Percentiles rank a stretch among this genome's conserved stretches.
These are phyloP conservation scores for Fusarium veterinarium DNA, from an alignment of 2,329 filamentous ascomycete genomes.

Conservation along the genomic window DNA sequence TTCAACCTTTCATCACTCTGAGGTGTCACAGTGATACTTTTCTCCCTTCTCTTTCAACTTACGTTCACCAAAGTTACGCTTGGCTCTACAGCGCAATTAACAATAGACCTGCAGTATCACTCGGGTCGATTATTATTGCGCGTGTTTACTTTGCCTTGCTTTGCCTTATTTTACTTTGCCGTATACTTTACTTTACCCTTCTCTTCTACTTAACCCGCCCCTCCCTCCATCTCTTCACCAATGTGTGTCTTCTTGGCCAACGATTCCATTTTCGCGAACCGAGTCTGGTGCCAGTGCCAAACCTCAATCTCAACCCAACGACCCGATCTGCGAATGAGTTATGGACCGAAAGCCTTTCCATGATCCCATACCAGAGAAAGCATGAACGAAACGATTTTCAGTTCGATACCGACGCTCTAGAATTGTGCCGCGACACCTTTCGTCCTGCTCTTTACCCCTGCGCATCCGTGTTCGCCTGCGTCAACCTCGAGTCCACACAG, in stretches of 20 bases:
- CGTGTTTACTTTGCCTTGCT: constrained; percentile 11
- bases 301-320: constrained; percentile 35
- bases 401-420: constrained; percentile 39
- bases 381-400: constrained; percentile 49
- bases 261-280: constrained; percentile 52
- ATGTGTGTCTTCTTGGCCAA: constrained; percentile 52
- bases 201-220: background rate
- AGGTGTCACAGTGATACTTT: constrained; percentile 1
- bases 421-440: constrained; percentile 31
- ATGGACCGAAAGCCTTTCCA: constrained; percentile 50
- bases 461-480: constrained; percentile 5
- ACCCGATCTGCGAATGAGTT: constrained; percentile 46
- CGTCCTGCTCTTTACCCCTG: constrained; percentile 22
- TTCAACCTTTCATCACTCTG: background rate
- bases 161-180: constrained; percentile 6
- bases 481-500: constrained; percentile 16
- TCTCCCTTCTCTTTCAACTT: constrained; percentile 10
- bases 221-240: constrained; percentile 43
- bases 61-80: constrained; percentile 14
- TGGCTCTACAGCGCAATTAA: constrained; percentile 31
- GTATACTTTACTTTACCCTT: constrained; percentile 4
- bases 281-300: constrained; percentile 47
- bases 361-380: constrained; percentile 47
- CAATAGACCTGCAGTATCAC: constrained; percentile 15
- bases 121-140: constrained; percentile 11